Evolutionary conservation across 108 stramenopile species (phyloP).

Genomic region (Cyclostephanos invisitatus): DNA sequence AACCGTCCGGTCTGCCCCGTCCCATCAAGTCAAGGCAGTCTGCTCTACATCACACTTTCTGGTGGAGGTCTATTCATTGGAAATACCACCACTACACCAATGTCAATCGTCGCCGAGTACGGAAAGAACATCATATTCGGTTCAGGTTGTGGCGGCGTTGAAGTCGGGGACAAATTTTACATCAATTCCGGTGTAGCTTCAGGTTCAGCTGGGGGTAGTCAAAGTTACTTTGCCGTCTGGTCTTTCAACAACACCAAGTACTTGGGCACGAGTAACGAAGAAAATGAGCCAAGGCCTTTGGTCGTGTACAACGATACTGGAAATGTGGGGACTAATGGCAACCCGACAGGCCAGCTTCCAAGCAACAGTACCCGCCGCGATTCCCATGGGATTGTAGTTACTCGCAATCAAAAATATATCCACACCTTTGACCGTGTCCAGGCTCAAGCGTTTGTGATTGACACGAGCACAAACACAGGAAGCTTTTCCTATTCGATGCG

Average conservation of each 20-base stretch:
- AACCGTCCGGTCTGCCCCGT: slow-evolving; percentile 49
- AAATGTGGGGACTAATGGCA: neutral
- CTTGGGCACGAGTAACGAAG: slow-evolving; percentile 15
- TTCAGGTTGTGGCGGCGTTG: slow-evolving; percentile 36
- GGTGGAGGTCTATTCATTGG: slow-evolving; percentile 42
- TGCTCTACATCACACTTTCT: slow-evolving; percentile 24
- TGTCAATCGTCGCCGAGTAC: slow-evolving; percentile 45
- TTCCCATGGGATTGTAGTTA: slow-evolving; percentile 20
- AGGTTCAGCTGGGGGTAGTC: slow-evolving; percentile 3
- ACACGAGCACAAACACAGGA: slow-evolving; percentile 6
- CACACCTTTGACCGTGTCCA: slow-evolving; percentile 45
- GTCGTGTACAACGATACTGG: neutral
- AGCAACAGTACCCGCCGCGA: slow-evolving; percentile 37
- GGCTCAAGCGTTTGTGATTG: slow-evolving; percentile 29
- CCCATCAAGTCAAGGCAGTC: neutral
- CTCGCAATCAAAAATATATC: slow-evolving; percentile 32
- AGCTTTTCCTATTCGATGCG: neutral
- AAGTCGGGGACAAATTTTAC: slow-evolving; percentile 14
- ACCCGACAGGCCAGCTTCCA: slow-evolving; percentile 37
- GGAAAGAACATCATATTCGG: slow-evolving; percentile 24
- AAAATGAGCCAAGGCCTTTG: neutral
- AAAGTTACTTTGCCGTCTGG: slow-evolving; percentile 8
- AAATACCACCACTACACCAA: slow-evolving; percentile 27
- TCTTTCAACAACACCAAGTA: slow-evolving; percentile 28
- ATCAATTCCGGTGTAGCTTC: slow-evolving; percentile 33